Evolutionary conservation across 2,329 filamentous ascomycete species (phyloP).

Genomic region (Neonectria punicea): DNA sequence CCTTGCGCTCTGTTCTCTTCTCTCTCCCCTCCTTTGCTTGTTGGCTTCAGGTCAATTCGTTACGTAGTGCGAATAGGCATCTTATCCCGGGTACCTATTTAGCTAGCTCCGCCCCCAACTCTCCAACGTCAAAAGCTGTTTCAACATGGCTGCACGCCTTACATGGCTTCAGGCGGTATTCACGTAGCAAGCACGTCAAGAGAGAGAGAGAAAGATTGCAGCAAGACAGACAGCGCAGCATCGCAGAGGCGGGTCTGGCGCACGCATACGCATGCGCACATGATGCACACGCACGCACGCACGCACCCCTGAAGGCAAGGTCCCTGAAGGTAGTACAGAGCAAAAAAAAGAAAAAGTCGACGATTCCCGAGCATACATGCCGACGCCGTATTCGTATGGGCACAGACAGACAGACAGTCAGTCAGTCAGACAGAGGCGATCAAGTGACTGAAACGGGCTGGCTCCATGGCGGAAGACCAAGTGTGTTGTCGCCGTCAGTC

Average conservation of each 20-base stretch:
- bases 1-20: neutral
- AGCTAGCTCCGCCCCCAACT: neutral
- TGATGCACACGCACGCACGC: neutral
- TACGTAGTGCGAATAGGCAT: neutral
- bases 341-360: slow-evolving; percentile 1
- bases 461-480: slow-evolving; percentile 10
- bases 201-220: neutral
- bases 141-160: neutral
- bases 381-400: slow-evolving; percentile 35
- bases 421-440: slow-evolving; percentile 10
- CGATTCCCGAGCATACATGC: slow-evolving; percentile 34
- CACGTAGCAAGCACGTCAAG: neutral
- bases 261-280: neutral
- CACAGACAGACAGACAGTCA: slow-evolving; percentile 10
- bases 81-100: neutral
- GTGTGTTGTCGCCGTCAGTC: neutral
- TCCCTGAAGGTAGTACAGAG: neutral
- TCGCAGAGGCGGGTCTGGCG: neutral
- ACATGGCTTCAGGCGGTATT: neutral
- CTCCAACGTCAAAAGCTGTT: neutral
- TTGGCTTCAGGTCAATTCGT: too few species aligned
- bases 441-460: slow-evolving; percentile 15
- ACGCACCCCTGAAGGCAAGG: neutral
- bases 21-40: neutral
- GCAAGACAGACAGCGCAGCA: neutral